Base-by-base conservation (phyloP, 352 stramenopile genomes). In the Lagenidium giganteum region DNA sequence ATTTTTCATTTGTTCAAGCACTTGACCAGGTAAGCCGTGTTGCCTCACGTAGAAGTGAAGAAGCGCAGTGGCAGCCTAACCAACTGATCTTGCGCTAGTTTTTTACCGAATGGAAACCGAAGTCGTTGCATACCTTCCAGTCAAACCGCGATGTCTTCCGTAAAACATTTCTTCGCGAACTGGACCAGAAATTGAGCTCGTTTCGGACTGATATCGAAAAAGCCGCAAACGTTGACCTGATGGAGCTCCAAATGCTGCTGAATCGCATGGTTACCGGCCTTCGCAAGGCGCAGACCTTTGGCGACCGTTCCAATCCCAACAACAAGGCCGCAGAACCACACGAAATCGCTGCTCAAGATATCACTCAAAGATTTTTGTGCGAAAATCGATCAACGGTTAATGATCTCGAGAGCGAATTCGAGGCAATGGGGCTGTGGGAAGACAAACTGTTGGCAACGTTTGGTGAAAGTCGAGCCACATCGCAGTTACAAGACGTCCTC, bases 401-500 rank as follows among this genome's bases (percentile, higher is more conserved):
- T 4, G 67, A 83, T 25, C 44, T 89, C 21, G 71, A 89, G 48
- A 61, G 26, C 23, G 77, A 89, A 40, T 83, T 70, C 32, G 77
- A 89, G 46, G 56, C 49, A 12, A 72, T 89, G 51, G 71, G 77
- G 9, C 49, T 61, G 18, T 85, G 64, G 64, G 62, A 66, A 41
- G 70, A 80, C 51, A 87, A 85, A 32, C 43, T 89, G 25, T 35
- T 89, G 17, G 49, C 39, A 23, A 51, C 81, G 8, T 87, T 89
- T 47, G 67, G 77, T 16, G 77, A 89, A 42, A 85, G 62, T 57
- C 83, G 75, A 40, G 77, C 69, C 9, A 79, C 51, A 5, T 87
- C 71, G 43, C 63, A 80, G 42, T n/a, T n/a, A n/a, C n/a, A n/a
- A n/a, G n/a, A n/a, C n/a, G n/a, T n/a, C n/a, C 73, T 86, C 24